A percentile compares a stretch with the other conserved stretches of the same genome.
phyloP scores from a whole-genome alignment of 345 rosid genomes.

The Tarenaya hassleriana region DNA sequence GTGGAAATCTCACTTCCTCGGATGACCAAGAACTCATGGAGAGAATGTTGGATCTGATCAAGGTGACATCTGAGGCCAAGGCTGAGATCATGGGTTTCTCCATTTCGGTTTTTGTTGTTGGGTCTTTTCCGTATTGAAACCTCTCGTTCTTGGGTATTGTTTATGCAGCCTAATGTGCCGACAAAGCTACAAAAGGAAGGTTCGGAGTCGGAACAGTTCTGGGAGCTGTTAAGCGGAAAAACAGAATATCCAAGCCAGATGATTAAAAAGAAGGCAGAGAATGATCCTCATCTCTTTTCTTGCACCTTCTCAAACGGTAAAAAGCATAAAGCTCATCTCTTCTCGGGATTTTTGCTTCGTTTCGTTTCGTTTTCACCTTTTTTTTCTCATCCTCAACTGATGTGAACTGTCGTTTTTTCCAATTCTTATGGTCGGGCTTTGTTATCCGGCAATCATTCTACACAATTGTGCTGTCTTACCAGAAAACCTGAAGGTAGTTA shows the following conservation, averaged over 20 bases:
- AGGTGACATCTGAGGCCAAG: too few species aligned
- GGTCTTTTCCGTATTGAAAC: constrained; percentile 6
- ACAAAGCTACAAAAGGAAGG: constrained; percentile 90
- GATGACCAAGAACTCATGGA: constrained; percentile 85
- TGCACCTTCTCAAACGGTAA: constrained; percentile 50
- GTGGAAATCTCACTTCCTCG: constrained; percentile 68
- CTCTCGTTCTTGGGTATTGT: constrained; percentile 19
- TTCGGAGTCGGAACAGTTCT: constrained; percentile 81
- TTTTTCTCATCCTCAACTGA: neutral
- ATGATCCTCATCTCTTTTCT: constrained; percentile 90
- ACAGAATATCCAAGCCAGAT: constrained; percentile 72
- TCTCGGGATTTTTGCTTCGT: neutral
- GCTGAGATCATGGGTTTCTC: neutral
- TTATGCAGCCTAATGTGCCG: constrained; percentile 75
- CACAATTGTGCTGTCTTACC: constrained; percentile 18
- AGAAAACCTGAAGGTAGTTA: constrained; percentile 74
- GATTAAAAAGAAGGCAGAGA: constrained; percentile 64
- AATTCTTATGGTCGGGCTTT: constrained; percentile 17
- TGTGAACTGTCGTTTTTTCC: constrained; percentile 3
- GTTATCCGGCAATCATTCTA: constrained; percentile 12
- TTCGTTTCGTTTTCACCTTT: neutral
- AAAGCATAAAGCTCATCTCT: neutral
- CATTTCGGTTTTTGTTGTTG: constrained; percentile 7
- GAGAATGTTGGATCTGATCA: constrained; percentile 92
- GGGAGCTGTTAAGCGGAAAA: constrained; percentile 89